Base-by-base conservation (phyloP, 148 eudicot species). In the Spergularia bocconei region DNA sequence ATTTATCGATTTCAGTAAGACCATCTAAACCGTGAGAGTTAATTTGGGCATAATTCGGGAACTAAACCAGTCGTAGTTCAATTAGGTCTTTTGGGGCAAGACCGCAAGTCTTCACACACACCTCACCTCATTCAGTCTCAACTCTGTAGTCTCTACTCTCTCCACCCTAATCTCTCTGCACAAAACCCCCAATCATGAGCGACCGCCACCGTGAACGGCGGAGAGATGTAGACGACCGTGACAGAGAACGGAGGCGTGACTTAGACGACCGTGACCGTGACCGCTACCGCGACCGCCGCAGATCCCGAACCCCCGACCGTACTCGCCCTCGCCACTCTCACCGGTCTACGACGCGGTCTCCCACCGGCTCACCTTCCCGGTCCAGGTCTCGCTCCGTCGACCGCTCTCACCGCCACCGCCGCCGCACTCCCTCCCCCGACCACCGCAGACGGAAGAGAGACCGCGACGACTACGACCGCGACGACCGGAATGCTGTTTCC, bases 351-450 rank as follows among this genome's bases (percentile, higher is more conserved):
- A 75, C 87, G 8, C 72, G 69, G 13, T 61, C 78, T 13, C 70
- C 72, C 13, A 73, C 86, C 63, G 75, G 12, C 29, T 67, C 87
- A 4, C 82, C 75, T 0, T 62, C 82, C 19, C 80, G 87, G 16
- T 85, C 89, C 29, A 81, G 89, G 13, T 83, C 96, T 3, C 88
- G 84, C 57, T 84, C 97, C 1, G 77, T 84, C 1, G 97, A 87
- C 64, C 88, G 84, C 36, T 65, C 85, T 5, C 82, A 73, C 61
- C 81, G 78, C 64, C 82, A 81, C 79, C 87, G 70, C 74, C 79
- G 79, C 68, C 83, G 87, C 6, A 77, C 86, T 15, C 87, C 87
- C 11, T 77, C 91, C 15, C 85, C 90, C 10, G 84, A 84, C 52
- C 87, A 83, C 17, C 83, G 91, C n/a, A 82, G 91, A 77, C 64